These are phyloP conservation scores for Ilex paraguariensis DNA, from an alignment of 305 asterid genomes.

Conservation along the genomic window DNA sequence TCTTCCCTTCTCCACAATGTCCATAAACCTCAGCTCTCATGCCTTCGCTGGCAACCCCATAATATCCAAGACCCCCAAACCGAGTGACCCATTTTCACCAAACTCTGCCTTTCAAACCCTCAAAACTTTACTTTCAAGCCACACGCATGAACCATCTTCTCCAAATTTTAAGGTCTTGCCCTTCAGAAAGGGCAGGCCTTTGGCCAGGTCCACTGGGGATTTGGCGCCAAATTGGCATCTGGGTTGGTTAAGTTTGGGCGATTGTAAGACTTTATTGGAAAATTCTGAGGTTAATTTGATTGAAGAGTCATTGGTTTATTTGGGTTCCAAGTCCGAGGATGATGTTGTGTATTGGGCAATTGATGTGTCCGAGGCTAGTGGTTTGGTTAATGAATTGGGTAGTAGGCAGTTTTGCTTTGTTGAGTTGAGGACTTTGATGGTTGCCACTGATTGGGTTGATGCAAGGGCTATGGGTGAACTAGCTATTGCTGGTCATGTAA, in stretches of 20 bases:
- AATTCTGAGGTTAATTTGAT: conserved; percentile 45
- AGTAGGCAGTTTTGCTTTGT: conserved; percentile 63
- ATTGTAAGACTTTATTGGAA: conserved; percentile 58
- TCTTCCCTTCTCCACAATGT: too few species aligned
- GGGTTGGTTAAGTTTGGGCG: conserved; percentile 64
- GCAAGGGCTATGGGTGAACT: conserved; percentile 70
- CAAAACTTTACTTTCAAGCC: conserved; percentile 42
- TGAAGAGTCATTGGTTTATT: conserved; percentile 66
- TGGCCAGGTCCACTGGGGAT: conserved; percentile 43
- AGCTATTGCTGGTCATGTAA: conserved; percentile 88
- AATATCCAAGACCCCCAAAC: conserved; percentile 54
- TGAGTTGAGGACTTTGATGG: conserved; percentile 94
- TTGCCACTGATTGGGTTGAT: conserved; percentile 95
- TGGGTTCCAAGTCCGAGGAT: conserved; percentile 58
- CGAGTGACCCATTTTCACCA: conserved; percentile 60
- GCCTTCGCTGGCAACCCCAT: conserved; percentile 79
- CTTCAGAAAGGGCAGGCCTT: conserved; percentile 78
- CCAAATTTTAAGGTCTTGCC: conserved; percentile 77
- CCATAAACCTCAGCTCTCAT: conserved; percentile 42
- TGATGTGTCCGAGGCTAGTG: conserved; percentile 71
- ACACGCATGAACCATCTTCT: conserved; percentile 32
- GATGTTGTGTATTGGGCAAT: conserved; percentile 84
- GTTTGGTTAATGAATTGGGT: conserved; percentile 53
- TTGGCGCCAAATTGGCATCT: conserved; percentile 52
- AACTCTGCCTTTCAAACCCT: conserved; percentile 70